Evolutionary conservation across 768 basidiomycete genomes (phyloP), one percentile per base, ranked within the genome.

Genomic region (Leccinum boreale): DNA sequence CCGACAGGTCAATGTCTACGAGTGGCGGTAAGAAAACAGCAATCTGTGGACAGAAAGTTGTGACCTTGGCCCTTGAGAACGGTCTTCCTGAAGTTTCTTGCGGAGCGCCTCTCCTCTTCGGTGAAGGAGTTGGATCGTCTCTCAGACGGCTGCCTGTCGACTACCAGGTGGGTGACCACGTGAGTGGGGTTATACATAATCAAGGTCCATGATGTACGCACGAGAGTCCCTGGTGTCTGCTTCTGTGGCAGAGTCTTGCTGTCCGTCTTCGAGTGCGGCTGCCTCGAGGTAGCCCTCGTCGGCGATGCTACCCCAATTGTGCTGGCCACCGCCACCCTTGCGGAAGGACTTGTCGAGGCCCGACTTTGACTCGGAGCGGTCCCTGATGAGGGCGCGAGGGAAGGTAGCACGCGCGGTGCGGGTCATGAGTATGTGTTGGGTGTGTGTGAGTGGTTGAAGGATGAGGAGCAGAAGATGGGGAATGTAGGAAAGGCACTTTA

Each of bases 261-360:
- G 75, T 67, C 84, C 84, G 73, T 91, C 91, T 21, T 75, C 76
- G 45, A 80, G 55, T 1, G 85, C 87, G 36, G 78, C 81, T 24
- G 70, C 68, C 73, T 89, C 90, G 63, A 81, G 78, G 59, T 82
- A 78, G 42, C 71, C 74, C 75, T 92, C 89, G 65, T 90, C 78
- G 3, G 73, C 74, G 61, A 90, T 70, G 55, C 79, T 81, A 58
- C 93, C 93, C 93, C 93, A 96, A 76, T 91, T 93, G 75, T 94
- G 85, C 8, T 80, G 78, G 33, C 93, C 93, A 26, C 83, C 85
- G 55, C 93, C 93, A 59, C 83, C 79, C 77, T 94, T 94, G 75
- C 85, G 86, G 57, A 87, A 64, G 64, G 80, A 81, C 66, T 81
- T 81, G 79, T 87, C 84, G 57, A 87, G 79, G 53, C 92, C 92